Conservation (phyloP, 2,329 filamentous ascomycete species). For the Immersiporthe knoxdaviesiana region DNA sequence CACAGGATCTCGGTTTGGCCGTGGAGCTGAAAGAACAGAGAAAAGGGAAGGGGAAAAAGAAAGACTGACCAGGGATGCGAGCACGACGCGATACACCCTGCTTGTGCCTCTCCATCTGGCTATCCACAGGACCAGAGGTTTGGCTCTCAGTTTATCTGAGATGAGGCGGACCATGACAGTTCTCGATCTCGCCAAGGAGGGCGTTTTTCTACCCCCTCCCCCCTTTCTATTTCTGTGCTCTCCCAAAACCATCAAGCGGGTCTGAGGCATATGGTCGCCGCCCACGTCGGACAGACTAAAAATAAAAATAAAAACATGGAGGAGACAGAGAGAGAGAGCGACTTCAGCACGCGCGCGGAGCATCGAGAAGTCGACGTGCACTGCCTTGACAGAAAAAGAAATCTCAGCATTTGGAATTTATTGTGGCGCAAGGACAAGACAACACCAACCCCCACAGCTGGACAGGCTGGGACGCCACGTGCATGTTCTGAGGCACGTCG, state of each 20-base stretch:
- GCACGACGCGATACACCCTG: conserved; percentile 18
- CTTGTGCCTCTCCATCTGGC: conserved; percentile 13
- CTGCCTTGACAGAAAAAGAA: neutral
- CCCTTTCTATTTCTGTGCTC: neutral
- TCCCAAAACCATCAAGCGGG: conserved; percentile 20
- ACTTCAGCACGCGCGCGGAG: neutral
- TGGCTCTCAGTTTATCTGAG: conserved; percentile 30
- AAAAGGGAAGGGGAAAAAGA: neutral
- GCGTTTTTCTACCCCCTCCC: too few relatives aligned
- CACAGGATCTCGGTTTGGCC: conserved; percentile 9
- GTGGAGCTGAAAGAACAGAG: conserved; percentile 16
- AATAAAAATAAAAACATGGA: too few relatives aligned
- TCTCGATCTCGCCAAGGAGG: neutral
- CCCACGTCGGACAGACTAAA: neutral
- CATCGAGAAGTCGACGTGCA: neutral
- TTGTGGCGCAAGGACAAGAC: neutral
- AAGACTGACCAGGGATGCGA: conserved; percentile 4
- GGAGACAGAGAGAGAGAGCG: neutral
- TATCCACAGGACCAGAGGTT: conserved; percentile 20
- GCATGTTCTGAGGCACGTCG: neutral
- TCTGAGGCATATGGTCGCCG: conserved; percentile 17
- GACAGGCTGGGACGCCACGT: conserved; percentile 8
- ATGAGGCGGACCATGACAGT: conserved; percentile 23
- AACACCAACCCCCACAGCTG: neutral
- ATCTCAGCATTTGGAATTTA: neutral